Conservation (phyloP, 1,284 basidiomycete genomes). For the Ceratobasidium theobromae region DNA sequence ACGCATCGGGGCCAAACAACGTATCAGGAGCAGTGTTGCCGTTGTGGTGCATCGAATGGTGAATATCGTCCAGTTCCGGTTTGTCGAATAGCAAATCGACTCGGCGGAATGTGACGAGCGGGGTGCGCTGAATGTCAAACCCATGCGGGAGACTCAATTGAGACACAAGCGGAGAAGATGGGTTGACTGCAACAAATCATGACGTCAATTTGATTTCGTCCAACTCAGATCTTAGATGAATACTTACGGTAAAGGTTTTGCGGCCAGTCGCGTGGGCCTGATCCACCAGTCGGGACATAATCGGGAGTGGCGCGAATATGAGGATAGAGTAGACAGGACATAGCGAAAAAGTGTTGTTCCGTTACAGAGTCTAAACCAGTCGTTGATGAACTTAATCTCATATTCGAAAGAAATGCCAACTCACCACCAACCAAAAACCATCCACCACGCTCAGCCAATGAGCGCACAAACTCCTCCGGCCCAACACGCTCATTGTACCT, state of each 20-base stretch:
- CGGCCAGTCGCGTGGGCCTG: slow-evolving; percentile 59
- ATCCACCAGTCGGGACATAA: slow-evolving; percentile 55
- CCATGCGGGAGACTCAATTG: slow-evolving; percentile 50
- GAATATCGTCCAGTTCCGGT: slow-evolving; percentile 52
- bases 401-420: slow-evolving; percentile 38
- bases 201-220: neutral
- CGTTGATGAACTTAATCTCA: neutral
- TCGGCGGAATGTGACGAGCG: slow-evolving; percentile 63
- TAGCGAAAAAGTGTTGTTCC: slow-evolving; percentile 69
- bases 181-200: slow-evolving; percentile 44
- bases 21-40: slow-evolving; percentile 33
- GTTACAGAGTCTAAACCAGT: slow-evolving; percentile 59
- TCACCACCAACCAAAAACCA: slow-evolving; percentile 64
- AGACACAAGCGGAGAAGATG: slow-evolving; percentile 52
- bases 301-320: slow-evolving; percentile 64
- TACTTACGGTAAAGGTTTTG: slow-evolving; percentile 54
- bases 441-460: slow-evolving; percentile 65
- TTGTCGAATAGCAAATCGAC: slow-evolving; percentile 59
- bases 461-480: slow-evolving; percentile 49
- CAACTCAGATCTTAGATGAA: neutral
- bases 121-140: slow-evolving; percentile 58
- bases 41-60: slow-evolving; percentile 42
- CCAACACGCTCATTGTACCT: slow-evolving; percentile 45
- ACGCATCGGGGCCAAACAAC: slow-evolving; percentile 56
- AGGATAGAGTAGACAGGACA: slow-evolving; percentile 63